Percentiles rank a stretch among this genome's conserved stretches.
phyloP scores from a whole-genome alignment of 2,329 filamentous ascomycete species.

The Trichoderma pleuroti region DNA sequence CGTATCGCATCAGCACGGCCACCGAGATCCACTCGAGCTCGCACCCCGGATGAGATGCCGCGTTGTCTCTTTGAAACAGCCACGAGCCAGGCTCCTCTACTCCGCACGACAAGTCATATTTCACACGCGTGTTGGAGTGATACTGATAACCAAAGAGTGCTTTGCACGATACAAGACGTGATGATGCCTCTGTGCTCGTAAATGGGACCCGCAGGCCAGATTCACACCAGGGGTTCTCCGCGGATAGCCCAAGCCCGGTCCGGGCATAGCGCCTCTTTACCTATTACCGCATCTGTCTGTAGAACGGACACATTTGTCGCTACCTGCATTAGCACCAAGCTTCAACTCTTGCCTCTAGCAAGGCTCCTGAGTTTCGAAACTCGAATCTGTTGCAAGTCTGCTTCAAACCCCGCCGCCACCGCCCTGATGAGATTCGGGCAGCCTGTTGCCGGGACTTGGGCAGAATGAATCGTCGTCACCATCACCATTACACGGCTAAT shows the following conservation, averaged over 20 bases:
- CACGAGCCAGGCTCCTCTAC: too few species aligned
- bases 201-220: background rate
- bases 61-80: background rate
- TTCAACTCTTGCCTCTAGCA: slow-evolving; percentile 19
- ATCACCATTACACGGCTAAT: background rate
- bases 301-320: background rate
- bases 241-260: background rate
- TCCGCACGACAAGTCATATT: background rate
- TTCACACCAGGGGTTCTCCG: slow-evolving; percentile 11
- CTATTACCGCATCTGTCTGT: background rate
- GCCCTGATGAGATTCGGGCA: background rate
- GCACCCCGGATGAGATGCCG: background rate
- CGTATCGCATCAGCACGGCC: background rate
- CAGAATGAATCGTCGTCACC: background rate
- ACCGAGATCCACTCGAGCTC: background rate
- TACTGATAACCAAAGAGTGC: background rate
- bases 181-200: background rate
- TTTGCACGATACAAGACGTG: background rate
- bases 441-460: background rate
- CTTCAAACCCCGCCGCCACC: slow-evolving; percentile 38
- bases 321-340: background rate
- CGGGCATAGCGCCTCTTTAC: background rate
- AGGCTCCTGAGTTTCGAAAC: slow-evolving; percentile 39
- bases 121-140: background rate
- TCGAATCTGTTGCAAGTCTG: slow-evolving; percentile 45